phyloP scores from a whole-genome alignment of 2,329 filamentous ascomycete genomes.

The Aureobasidium sp. region DNA sequence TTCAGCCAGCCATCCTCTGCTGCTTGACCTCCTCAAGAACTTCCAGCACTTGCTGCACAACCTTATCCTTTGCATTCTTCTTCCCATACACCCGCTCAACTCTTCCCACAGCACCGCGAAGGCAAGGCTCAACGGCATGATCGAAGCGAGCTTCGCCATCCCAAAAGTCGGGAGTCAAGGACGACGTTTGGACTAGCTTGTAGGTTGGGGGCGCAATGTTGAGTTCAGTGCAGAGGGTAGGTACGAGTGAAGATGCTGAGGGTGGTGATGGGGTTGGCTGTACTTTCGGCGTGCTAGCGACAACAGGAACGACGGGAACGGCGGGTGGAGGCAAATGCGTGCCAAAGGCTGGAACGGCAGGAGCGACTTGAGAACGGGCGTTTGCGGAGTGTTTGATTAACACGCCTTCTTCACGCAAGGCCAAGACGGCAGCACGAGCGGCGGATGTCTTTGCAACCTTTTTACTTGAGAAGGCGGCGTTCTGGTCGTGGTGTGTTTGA shows the following conservation, averaged over 20 bases:
- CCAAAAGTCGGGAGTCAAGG: not conserved
- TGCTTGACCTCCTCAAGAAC: not conserved
- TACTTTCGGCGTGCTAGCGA: not conserved
- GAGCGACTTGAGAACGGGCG: not conserved
- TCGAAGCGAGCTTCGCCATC: not conserved
- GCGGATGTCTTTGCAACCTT: conserved; percentile 5
- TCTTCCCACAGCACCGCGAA: not conserved
- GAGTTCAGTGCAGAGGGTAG: not conserved
- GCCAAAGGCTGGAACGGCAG: conserved; percentile 1
- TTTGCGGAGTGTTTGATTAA: not conserved
- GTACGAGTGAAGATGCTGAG: not conserved
- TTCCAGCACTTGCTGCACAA: not conserved
- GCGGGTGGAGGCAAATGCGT: not conserved
- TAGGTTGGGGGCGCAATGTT: conserved; percentile 1
- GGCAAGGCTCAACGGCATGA: not conserved
- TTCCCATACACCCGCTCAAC: not conserved
- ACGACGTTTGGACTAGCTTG: not conserved
- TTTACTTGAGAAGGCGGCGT: not conserved
- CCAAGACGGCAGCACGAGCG: conserved; percentile 5
- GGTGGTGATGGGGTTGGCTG: not conserved
- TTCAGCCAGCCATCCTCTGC: not conserved
- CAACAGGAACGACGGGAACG: not conserved
- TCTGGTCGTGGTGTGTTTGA: not conserved
- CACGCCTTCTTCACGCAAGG: not conserved
- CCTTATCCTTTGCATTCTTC: conserved; percentile 2